Base-by-base conservation (phyloP, 1,284 basidiomycete genomes). In the Cystobasidiaceae sp. region DNA sequence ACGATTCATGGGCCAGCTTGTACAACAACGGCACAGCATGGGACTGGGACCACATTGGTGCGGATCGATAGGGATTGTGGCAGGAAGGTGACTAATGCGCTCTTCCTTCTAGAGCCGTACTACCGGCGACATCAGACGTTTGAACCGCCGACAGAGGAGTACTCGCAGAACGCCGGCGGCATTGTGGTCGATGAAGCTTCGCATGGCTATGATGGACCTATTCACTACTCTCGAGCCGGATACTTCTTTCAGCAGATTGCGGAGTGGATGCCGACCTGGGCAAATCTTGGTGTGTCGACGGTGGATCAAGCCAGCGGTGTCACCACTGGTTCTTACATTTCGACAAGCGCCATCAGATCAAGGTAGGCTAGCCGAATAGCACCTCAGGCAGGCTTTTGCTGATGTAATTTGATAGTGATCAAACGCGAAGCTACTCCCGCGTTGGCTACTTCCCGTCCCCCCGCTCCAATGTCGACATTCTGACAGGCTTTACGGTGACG, bases 381-480 rank as follows among this genome's bases (percentile, higher is more conserved):
- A 13, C 19, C 0, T 17, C 1, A 11, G 21, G 44, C 21, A 2
- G 11, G 9, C 2, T 1, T 19, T 45, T 25, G 9, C 27, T 17
- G 8, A 8, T 21, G 25, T 19, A 87, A 76, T 82, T 83, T 0
- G 46, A 75, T 33, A 87, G 85, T 72, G 80, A 83, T 80, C 61
- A 64, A 34, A 84, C 83, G 0, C 82, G 87, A 41, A 86, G 84
- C 7, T 85, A 86, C 76, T 80, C 86, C 5, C 82, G 84, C 60
- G 81, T 82, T 1, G 86, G 82, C 1, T 89, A 89, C 78, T 83
- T 88, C 71, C 41, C 51, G 9, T 85, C 86, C 72, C 80, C 84
- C 4, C 77, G 83, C 32, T 79, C 81, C 4, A 89, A 89, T 74
- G 81, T 88, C 52, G 80, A 82, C 66, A 83, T 89, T 66, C 78